Percentiles rank a stretch among this genome's conserved stretches.
These are phyloP conservation scores for Phaeotremella fagi DNA, from an alignment of 768 basidiomycete genomes.

Conservation along the genomic window DNA sequence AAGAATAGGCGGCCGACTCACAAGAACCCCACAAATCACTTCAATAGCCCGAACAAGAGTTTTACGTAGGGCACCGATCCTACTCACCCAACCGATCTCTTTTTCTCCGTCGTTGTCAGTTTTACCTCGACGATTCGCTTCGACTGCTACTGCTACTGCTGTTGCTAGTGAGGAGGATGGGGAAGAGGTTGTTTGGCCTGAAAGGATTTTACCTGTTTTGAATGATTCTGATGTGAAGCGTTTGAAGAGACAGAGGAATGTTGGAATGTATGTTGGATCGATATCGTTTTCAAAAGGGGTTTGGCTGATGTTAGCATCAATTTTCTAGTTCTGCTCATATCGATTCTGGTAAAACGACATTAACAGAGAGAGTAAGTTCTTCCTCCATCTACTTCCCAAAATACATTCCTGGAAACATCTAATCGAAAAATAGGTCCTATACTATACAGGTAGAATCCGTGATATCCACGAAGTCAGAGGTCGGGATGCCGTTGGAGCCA, in stretches of 20 bases:
- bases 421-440: slow-evolving; percentile 55
- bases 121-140: slow-evolving; percentile 4
- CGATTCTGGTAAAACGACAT: slow-evolving; percentile 91
- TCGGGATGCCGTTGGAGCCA: slow-evolving; percentile 90
- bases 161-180: slow-evolving; percentile 19
- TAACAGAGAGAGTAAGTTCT: slow-evolving; percentile 71
- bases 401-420: background rate
- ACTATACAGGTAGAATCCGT: slow-evolving; percentile 89
- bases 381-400: background rate
- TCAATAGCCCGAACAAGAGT: background rate
- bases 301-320: background rate
- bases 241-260: slow-evolving; percentile 78
- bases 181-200: slow-evolving; percentile 41
- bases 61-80: background rate
- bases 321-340: slow-evolving; percentile 43
- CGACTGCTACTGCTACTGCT: slow-evolving; percentile 20
- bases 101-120: background rate
- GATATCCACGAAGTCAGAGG: slow-evolving; percentile 98
- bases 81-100: no score
- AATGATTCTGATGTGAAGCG: slow-evolving; percentile 63
- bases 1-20: background rate
- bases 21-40: background rate
- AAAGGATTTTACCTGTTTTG: slow-evolving; percentile 46
- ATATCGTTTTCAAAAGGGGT: background rate
- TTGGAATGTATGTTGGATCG: slow-evolving; percentile 61